Conservation (phyloP, 73 alveolate species). For the Paramecium sexaurelia region DNA sequence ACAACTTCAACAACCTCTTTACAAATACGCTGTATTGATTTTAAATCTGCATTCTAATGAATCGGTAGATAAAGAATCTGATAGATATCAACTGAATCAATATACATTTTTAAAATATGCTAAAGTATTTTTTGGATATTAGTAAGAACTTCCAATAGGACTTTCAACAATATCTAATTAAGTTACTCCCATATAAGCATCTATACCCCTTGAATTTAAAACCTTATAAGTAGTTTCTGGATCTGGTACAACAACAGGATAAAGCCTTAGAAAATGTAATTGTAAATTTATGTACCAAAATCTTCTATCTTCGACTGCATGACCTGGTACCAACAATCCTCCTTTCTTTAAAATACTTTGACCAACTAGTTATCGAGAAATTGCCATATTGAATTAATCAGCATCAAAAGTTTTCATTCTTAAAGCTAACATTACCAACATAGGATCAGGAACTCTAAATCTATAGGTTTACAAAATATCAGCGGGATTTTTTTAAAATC, state of each 20-base stretch:
- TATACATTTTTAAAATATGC: conserved; percentile 55
- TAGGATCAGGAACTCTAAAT: conserved; percentile 27
- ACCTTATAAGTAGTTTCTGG: conserved; percentile 60
- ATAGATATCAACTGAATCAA: neutral
- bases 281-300: conserved; percentile 67
- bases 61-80: conserved; percentile 57
- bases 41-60: conserved; percentile 51
- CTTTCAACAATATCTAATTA: conserved; percentile 74
- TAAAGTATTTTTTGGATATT: conserved; percentile 52
- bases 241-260: conserved; percentile 79
- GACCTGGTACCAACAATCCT: conserved; percentile 76
- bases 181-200: conserved; percentile 82
- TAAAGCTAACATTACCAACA: neutral
- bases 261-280: conserved; percentile 63
- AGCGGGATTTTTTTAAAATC: neutral
- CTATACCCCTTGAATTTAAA: conserved; percentile 76
- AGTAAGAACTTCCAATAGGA: conserved; percentile 67
- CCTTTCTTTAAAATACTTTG: conserved; percentile 30
- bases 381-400: neutral
- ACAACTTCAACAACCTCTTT: conserved; percentile 54
- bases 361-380: neutral
- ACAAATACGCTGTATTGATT: conserved; percentile 56
- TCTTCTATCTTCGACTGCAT: conserved; percentile 65
- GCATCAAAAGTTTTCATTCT: neutral
- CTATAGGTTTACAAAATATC: neutral